These are phyloP conservation scores for Cordyceps militaris DNA, from an alignment of 2,329 filamentous ascomycete genomes.

Conservation along the genomic window DNA sequence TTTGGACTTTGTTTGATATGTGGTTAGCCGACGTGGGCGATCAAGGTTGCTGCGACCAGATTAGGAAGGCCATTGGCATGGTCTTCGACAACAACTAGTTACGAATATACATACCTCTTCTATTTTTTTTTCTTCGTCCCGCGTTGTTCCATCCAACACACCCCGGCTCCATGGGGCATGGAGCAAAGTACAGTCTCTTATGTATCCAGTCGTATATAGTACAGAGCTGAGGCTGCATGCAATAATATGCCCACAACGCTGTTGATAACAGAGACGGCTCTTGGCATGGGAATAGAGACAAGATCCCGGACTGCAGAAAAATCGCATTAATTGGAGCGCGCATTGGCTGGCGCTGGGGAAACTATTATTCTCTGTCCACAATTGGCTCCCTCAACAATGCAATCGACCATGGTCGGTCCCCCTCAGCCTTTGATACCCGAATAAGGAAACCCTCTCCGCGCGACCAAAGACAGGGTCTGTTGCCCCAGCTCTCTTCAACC, in stretches of 20 bases:
- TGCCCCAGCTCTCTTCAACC: no score
- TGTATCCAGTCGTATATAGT: no score
- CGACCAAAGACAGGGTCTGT: not conserved
- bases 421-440: not conserved
- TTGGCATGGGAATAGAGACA: slow-evolving; percentile 1
- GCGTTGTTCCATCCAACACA: no score
- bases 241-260: not conserved
- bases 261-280: not conserved
- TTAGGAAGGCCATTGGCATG: slow-evolving; percentile 7
- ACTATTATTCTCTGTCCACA: no score
- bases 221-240: not conserved
- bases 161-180: no score
- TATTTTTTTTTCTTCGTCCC: not conserved
- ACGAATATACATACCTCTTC: no score
- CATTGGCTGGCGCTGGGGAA: no score
- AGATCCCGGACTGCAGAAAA: not conserved
- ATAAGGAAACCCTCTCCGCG: not conserved
- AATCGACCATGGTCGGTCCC: no score
- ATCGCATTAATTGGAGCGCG: no score
- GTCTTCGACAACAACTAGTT: no score
- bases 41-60: slow-evolving; percentile 1
- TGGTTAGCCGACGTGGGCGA: not conserved
- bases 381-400: no score
- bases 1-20: not conserved
- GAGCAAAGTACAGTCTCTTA: no score